phyloP scores from a whole-genome alignment of 371 early-diverging fungal genomes.

The Ordospora pajunii region DNA sequence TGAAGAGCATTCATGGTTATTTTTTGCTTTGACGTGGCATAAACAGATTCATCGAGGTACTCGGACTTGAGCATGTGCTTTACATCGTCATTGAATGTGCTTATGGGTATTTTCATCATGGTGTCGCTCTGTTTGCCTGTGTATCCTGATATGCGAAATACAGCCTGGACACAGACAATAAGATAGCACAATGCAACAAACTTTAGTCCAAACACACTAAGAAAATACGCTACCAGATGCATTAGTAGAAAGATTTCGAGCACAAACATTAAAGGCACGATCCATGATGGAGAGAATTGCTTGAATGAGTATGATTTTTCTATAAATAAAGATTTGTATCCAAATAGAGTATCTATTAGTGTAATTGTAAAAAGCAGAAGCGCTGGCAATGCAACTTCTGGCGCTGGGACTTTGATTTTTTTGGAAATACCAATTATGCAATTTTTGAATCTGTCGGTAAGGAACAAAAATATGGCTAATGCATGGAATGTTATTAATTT shows the following conservation, averaged over 20 bases:
- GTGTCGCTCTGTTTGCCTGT: conserved; percentile 12
- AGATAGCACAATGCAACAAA: conserved; percentile 30
- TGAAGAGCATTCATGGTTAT: conserved; percentile 55
- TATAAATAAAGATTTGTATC: not conserved
- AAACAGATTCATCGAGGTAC: conserved; percentile 48
- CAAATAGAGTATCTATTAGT: not conserved
- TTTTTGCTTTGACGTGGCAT: conserved; percentile 17
- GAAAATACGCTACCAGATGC: not conserved
- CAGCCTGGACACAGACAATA: not conserved
- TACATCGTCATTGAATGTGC: conserved; percentile 39
- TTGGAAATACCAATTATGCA: not conserved
- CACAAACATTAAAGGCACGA: not conserved
- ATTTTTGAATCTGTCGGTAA: not conserved
- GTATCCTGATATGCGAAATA: conserved; percentile 5
- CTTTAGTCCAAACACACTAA: conserved; percentile 8
- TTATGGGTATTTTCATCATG: conserved; percentile 31
- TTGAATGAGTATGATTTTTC: not conserved
- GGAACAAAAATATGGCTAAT: not conserved
- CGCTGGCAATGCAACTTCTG: not conserved
- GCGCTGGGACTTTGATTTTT: not conserved
- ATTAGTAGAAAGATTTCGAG: not conserved
- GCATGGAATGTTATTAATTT: not conserved
- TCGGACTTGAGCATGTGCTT: conserved; percentile 38
- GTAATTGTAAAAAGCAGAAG: not conserved
- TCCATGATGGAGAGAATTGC: no score